phyloP scores from a whole-genome alignment of 164 flowering plant genomes.

The Houttuynia cordata region DNA sequence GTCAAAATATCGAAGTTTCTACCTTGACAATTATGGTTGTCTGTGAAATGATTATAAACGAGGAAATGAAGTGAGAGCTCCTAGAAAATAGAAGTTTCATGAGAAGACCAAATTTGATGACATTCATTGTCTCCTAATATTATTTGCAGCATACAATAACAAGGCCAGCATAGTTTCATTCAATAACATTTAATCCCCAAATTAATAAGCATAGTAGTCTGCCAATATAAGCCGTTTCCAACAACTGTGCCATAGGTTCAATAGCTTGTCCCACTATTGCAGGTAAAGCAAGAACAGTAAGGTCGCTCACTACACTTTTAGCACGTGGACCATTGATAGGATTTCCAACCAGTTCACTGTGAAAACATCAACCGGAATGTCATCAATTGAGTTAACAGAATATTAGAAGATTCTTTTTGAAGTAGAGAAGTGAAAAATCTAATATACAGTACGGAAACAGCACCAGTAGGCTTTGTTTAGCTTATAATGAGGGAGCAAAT shows the following conservation, averaged over 20 bases:
- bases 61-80: too few relatives aligned
- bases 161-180: not conserved
- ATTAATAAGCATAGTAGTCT: slow-evolving; percentile 20
- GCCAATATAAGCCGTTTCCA: slow-evolving; percentile 98
- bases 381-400: not conserved
- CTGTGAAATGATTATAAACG: too few relatives aligned
- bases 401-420: not conserved
- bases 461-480: not conserved
- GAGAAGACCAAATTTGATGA: not conserved
- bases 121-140: not conserved
- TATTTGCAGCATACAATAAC: not conserved
- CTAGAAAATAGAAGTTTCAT: not conserved
- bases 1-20: too few relatives aligned
- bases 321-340: slow-evolving; percentile 12
- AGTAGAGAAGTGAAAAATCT: too few relatives aligned
- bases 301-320: slow-evolving; percentile 42
- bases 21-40: too few relatives aligned
- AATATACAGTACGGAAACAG: not conserved
- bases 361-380: not conserved
- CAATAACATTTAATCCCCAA: not conserved
- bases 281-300: slow-evolving; percentile 67
- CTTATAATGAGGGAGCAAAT: not conserved
- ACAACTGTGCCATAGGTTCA: slow-evolving; percentile 73
- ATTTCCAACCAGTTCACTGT: slow-evolving; percentile 25
- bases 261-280: slow-evolving; percentile 88